phyloP scores from a whole-genome alignment of 495 filamentous ascomycete species.

The Chaetomium tenue region DNA sequence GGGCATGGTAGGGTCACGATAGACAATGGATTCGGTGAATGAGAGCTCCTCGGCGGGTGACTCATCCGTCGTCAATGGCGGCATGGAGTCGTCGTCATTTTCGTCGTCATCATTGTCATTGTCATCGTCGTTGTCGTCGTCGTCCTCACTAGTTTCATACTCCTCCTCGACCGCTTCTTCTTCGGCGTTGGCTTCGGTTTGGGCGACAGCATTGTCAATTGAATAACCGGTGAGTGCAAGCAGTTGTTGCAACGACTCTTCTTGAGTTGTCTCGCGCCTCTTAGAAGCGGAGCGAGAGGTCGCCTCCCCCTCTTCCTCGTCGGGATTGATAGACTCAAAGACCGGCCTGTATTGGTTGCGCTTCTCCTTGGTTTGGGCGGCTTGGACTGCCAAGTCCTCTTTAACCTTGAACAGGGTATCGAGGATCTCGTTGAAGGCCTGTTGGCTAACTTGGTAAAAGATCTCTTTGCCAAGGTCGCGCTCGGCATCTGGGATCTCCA shows the following conservation, averaged over 20 bases:
- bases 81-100: constrained; percentile 12
- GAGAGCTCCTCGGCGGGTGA: background rate
- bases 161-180: constrained; percentile 24
- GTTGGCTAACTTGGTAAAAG: constrained; percentile 83
- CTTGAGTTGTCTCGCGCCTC: constrained; percentile 24
- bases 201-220: constrained; percentile 22
- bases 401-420: constrained; percentile 78
- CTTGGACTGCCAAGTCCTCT: constrained; percentile 73
- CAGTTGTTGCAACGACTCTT: constrained; percentile 50
- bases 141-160: constrained; percentile 19
- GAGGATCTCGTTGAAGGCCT: constrained; percentile 88
- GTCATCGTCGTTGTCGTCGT: constrained; percentile 20
- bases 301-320: constrained; percentile 33
- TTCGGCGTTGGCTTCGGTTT: constrained; percentile 8
- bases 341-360: constrained; percentile 55
- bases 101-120: constrained; percentile 5
- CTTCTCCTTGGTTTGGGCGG: constrained; percentile 59
- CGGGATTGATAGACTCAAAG: constrained; percentile 50
- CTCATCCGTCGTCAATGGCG: background rate
- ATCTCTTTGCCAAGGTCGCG: constrained; percentile 82
- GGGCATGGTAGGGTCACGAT: constrained; percentile 67
- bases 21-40: constrained; percentile 13
- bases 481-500: constrained; percentile 78
- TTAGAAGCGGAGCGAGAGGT: background rate
- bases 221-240: constrained; percentile 52